Percentiles rank a stretch among this genome's conserved stretches.
Evolutionary conservation across 257 asterid species (phyloP).

Genomic region (Nicotiana paniculata): DNA sequence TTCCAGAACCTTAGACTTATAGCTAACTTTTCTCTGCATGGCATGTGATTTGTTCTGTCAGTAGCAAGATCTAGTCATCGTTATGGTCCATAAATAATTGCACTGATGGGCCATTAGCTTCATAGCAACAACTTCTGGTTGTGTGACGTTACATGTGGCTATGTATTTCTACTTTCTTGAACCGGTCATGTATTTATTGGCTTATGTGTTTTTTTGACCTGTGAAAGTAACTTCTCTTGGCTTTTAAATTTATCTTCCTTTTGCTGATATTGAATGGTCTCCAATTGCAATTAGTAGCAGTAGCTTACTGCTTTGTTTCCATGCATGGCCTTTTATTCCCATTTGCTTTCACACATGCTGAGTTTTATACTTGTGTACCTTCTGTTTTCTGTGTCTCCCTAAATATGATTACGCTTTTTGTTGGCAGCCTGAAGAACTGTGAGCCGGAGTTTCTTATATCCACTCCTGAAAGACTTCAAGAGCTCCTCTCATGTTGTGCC

Average conservation of each 20-base stretch:
- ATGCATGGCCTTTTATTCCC: neutral
- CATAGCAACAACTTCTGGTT: neutral
- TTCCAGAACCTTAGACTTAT: neutral
- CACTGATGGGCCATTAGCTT: neutral
- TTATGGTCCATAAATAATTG: neutral
- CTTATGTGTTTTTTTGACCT: neutral
- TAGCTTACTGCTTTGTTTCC: neutral
- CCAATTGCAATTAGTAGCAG: neutral
- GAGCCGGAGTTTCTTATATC: constrained; percentile 81
- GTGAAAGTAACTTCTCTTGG: neutral
- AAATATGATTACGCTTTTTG: neutral
- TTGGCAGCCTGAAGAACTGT: constrained; percentile 51
- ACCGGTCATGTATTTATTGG: neutral
- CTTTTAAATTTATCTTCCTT: neutral
- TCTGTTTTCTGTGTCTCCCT: too few relatives aligned
- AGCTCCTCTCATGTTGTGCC: constrained; percentile 52
- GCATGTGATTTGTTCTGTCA: neutral
- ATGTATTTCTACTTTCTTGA: neutral
- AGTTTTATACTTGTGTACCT: neutral
- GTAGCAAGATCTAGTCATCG: neutral
- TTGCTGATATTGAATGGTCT: neutral
- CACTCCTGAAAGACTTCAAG: constrained; percentile 71
- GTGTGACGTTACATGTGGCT: neutral
- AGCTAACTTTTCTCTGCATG: neutral
- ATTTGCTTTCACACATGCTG: neutral